phyloP scores from a whole-genome alignment of 2,329 filamentous ascomycete genomes.

The Aspergillus ochraceoroseus region DNA sequence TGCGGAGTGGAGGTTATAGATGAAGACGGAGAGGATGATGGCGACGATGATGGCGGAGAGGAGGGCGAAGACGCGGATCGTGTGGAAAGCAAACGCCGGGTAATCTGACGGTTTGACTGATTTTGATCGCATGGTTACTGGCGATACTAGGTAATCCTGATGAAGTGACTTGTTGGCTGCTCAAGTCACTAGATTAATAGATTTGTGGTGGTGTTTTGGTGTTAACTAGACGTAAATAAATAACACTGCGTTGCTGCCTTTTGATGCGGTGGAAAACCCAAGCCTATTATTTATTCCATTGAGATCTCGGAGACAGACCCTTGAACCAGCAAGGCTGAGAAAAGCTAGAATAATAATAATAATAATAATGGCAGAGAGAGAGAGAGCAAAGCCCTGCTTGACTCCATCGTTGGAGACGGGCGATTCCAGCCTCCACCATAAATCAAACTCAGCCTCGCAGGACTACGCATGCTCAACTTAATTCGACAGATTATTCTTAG shows the following conservation, averaged over 20 bases:
- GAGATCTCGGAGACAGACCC: neutral
- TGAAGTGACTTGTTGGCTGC: slow-evolving; percentile 7
- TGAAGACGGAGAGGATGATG: slow-evolving; percentile 53
- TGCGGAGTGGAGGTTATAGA: slow-evolving; percentile 50
- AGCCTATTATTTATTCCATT: neutral
- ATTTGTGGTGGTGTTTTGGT: neutral
- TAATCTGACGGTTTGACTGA: slow-evolving; percentile 40
- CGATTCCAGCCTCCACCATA: neutral
- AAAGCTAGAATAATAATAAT: too few species aligned
- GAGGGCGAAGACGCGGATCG: slow-evolving; percentile 39
- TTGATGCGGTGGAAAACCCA: slow-evolving; percentile 2
- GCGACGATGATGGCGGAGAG: slow-evolving; percentile 53
- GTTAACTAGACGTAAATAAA: too few species aligned
- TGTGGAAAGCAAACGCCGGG: slow-evolving; percentile 38
- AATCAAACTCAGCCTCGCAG: neutral
- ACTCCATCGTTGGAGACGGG: too few species aligned
- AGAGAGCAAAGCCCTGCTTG: too few species aligned
- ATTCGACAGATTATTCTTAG: too few species aligned
- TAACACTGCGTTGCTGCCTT: neutral
- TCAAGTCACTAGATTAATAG: neutral
- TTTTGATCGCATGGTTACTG: slow-evolving; percentile 30
- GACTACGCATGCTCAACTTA: neutral
- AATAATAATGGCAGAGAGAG: too few species aligned
- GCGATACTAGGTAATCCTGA: too few species aligned
- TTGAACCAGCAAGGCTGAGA: slow-evolving; percentile 5